A percentile compares a stretch with the other conserved stretches of the same genome.
Conservation (phyloP, 164 flowering plant genomes). For the Vitis vinifera region DNA sequence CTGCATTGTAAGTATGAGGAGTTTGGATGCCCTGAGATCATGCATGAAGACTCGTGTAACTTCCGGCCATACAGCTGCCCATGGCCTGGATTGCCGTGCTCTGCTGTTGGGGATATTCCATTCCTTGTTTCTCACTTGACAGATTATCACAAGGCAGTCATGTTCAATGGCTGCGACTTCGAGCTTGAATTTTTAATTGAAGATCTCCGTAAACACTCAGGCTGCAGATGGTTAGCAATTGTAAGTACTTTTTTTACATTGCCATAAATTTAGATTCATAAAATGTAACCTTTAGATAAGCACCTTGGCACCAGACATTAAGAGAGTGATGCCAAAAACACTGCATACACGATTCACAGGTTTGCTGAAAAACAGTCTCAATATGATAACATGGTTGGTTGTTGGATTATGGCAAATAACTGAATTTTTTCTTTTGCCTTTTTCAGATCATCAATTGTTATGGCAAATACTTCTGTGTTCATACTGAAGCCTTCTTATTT, state of each 20-base stretch:
- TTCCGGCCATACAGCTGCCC: conserved; percentile 66
- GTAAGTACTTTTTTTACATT: too few relatives aligned
- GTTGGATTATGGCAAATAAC: not conserved
- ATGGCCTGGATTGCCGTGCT: conserved; percentile 65
- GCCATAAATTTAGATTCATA: too few relatives aligned
- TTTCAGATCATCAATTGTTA: conserved; percentile 47
- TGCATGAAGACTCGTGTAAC: conserved; percentile 53
- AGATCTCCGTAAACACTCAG: too few relatives aligned
- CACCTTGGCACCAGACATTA: too few relatives aligned
- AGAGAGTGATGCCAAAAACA: too few relatives aligned
- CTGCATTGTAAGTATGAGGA: too few relatives aligned
- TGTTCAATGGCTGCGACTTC: conserved; percentile 66
- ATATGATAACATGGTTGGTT: too few relatives aligned
- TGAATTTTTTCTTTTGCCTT: not conserved
- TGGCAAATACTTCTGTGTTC: conserved; percentile 52
- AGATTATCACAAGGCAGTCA: conserved; percentile 65
- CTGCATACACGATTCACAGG: too few relatives aligned
- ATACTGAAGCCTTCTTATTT: conserved; percentile 52
- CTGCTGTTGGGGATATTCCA: conserved; percentile 54
- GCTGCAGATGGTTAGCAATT: too few relatives aligned
- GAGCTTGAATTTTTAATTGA: conserved; percentile 60
- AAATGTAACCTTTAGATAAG: too few relatives aligned
- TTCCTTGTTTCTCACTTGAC: conserved; percentile 51
- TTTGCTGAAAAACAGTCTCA: too few relatives aligned
- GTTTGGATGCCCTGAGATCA: conserved; percentile 60